Percentiles rank a stretch among this genome's conserved stretches.
These are phyloP conservation scores for Ambrosiella xylebori DNA, from an alignment of 2,329 filamentous ascomycete genomes.

Conservation along the genomic window DNA sequence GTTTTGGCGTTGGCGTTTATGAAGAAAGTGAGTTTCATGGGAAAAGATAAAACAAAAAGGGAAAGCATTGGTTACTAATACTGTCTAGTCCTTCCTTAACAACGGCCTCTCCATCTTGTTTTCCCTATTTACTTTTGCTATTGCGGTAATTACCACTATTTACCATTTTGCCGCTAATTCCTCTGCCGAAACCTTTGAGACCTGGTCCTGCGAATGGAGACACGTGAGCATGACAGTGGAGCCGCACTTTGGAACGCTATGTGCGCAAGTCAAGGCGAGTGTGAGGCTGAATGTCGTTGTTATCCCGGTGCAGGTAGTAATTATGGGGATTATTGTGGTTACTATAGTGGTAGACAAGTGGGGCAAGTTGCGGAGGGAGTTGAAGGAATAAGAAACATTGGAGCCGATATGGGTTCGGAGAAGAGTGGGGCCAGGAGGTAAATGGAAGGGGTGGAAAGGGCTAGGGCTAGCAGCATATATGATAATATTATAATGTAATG, in stretches of 20 bases:
- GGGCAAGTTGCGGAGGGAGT: not conserved
- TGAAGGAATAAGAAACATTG: not conserved
- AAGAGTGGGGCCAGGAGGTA: not conserved
- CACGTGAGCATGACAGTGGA: slow-evolving; percentile 32
- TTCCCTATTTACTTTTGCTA: slow-evolving; percentile 40
- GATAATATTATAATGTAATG: too few relatives aligned
- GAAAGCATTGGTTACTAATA: slow-evolving; percentile 14
- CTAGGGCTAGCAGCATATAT: too few relatives aligned
- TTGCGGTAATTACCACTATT: slow-evolving; percentile 33
- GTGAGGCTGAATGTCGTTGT: slow-evolving; percentile 38
- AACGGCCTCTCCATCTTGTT: slow-evolving; percentile 21
- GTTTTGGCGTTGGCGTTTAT: slow-evolving; percentile 33
- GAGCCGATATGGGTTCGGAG: not conserved
- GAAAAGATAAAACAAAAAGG: not conserved
- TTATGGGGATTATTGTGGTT: slow-evolving; percentile 29
- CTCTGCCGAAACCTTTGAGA: slow-evolving; percentile 30
- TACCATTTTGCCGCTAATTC: slow-evolving; percentile 4
- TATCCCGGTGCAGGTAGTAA: slow-evolving; percentile 36
- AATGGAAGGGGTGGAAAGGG: not conserved
- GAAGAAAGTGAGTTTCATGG: slow-evolving; percentile 27
- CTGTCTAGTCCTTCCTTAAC: slow-evolving; percentile 8
- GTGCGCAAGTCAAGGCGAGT: slow-evolving; percentile 36
- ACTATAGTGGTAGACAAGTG: slow-evolving; percentile 13
- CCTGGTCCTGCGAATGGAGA: slow-evolving; percentile 46
- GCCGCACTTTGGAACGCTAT: slow-evolving; percentile 40